Base-by-base conservation (phyloP, 2,329 filamentous ascomycete genomes). In the Trichoderma sp. region DNA sequence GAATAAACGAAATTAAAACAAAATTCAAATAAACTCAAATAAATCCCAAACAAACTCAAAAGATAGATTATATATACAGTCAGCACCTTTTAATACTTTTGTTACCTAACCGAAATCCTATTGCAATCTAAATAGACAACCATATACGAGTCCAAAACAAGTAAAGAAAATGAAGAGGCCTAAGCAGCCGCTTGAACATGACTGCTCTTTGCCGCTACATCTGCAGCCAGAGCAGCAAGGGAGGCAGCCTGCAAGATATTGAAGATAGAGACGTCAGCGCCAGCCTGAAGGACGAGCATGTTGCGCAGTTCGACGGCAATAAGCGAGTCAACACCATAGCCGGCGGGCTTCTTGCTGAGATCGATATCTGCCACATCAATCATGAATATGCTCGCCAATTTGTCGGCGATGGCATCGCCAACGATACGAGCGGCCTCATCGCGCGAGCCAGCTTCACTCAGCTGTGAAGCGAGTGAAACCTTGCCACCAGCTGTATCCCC, bases 251-350 rank as follows among this genome's bases (percentile, higher is more conserved):
- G 56, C 56, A 58, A 30, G 18, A 65, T 65, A 15, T 65, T 47
- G 43, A 65, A 65, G 5, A 65, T 47, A 14, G 62, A 65, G 21
- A 65, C n/a, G 26, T 65, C 62, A 4, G 62, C 62, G 9, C 28
- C 36, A 2, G 43, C 39, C 11, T 65, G 36, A n/a, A 30, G 26
- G 39, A 43, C 26, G 11, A 65, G 62, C 62, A 43, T 51, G 12
- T 65, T 65, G 0, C 62, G 28, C 11, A 65, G 8, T 9, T 65
- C 62, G 39, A 65, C 28, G 18, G 62, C 62, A n/a, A 65, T 36
- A 3, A 65, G 26, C 7, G 26, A 51, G 18, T 65, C 62, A 11
- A 65, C 39, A 2, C 39, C 39, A n/a, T 51, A 36, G 14, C 28
- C 36, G 2, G 62, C 26, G 11, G 43, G 62, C 11, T 39, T 47